Conservation (phyloP, 768 basidiomycete species). For the Chiua virens region DNA sequence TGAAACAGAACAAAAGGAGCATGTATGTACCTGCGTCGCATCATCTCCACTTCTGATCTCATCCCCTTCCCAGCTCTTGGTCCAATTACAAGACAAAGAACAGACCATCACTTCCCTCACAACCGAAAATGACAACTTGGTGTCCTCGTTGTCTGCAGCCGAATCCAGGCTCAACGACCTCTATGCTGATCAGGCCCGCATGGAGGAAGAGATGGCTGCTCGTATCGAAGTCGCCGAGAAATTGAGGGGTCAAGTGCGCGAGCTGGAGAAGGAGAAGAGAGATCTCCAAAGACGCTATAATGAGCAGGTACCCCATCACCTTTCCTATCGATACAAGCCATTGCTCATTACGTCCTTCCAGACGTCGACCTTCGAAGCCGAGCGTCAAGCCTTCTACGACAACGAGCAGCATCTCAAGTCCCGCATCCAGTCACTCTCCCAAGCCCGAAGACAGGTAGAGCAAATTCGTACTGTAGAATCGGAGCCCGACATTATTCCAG, state of each 20-base stretch:
- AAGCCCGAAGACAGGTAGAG: conserved; percentile 59
- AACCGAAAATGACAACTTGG: conserved; percentile 62
- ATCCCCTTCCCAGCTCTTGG: conserved; percentile 54
- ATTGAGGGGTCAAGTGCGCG: conserved; percentile 75
- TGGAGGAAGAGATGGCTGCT: conserved; percentile 79
- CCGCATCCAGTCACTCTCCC: conserved; percentile 77
- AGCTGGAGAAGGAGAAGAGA: conserved; percentile 86
- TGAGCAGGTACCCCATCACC: conserved; percentile 62
- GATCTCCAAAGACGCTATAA: conserved; percentile 82
- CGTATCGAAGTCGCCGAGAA: conserved; percentile 84
- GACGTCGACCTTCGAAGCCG: conserved; percentile 88
- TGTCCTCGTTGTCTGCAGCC: conserved; percentile 62
- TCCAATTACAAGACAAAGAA: conserved; percentile 79
- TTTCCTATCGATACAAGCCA: conserved; percentile 11
- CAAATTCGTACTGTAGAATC: conserved; percentile 32
- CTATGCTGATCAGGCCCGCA: conserved; percentile 77
- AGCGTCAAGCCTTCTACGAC: conserved; percentile 90
- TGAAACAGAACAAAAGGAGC: conserved; percentile 81
- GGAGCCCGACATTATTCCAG: conserved; percentile 42
- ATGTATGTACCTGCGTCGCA: conserved; percentile 43
- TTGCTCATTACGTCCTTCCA: conserved; percentile 31
- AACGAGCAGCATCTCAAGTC: conserved; percentile 93
- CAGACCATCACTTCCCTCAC: conserved; percentile 60
- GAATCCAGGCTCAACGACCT: conserved; percentile 77
- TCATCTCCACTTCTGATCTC: conserved; percentile 8